Conservation (phyloP, 2,329 filamentous ascomycete genomes). For the Calonectria multiphialidica region DNA sequence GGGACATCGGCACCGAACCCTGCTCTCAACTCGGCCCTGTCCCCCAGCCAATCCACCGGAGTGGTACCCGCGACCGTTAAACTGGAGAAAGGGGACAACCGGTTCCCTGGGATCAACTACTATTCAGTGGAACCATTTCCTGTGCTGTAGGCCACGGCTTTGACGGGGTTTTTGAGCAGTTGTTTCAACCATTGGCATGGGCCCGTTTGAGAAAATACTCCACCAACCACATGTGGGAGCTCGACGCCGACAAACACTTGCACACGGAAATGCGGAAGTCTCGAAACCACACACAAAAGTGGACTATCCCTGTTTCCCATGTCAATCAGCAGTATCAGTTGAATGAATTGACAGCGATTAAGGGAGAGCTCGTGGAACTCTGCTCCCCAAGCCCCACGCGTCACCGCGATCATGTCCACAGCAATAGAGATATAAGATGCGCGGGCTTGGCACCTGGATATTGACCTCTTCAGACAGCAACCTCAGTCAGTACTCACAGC, state of each 20-base stretch:
- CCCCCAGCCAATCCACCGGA: not conserved
- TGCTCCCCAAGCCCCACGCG: not conserved
- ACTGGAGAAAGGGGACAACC: not conserved
- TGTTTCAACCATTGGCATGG: not conserved
- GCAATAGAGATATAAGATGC: not conserved
- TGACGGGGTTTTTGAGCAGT: not conserved
- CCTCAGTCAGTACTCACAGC: not conserved
- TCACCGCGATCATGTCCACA: not conserved
- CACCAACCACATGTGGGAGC: not conserved
- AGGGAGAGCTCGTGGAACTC: not conserved
- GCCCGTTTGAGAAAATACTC: conserved; percentile 1
- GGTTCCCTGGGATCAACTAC: not conserved
- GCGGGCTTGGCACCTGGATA: not conserved
- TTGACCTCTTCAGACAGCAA: not conserved
- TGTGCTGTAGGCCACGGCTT: not conserved
- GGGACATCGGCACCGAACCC: conserved; percentile 2
- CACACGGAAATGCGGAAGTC: not conserved
- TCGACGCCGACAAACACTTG: not conserved
- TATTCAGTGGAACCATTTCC: not conserved
- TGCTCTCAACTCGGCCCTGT: not conserved
- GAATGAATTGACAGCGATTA: not conserved
- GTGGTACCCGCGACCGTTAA: not conserved
- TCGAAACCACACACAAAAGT: not conserved
- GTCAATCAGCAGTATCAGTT: not conserved
- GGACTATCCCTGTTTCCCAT: not conserved